Conservation (phyloP, 148 eudicot species). For the Linanthus parryae region DNA sequence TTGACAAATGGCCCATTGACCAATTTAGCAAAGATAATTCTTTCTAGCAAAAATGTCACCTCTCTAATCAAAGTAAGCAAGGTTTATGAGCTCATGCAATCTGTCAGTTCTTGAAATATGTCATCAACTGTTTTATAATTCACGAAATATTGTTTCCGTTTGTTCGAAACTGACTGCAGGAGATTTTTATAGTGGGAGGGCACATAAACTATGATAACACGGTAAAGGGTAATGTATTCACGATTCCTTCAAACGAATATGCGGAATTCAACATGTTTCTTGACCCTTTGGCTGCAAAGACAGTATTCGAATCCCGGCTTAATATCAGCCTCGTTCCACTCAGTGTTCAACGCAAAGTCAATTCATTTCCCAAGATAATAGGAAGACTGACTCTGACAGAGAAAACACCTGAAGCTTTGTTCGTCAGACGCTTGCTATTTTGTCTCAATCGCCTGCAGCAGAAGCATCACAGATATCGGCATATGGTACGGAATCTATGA, state of each 20-base stretch:
- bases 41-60: constrained; percentile 33
- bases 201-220: constrained; percentile 27
- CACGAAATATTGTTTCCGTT: too few relatives aligned
- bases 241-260: constrained; percentile 49
- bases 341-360: constrained; percentile 38
- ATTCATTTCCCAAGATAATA: constrained; percentile 24
- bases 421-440: constrained; percentile 37
- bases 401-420: constrained; percentile 54
- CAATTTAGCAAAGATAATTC: constrained; percentile 56
- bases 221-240: constrained; percentile 48
- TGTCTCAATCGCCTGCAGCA: constrained; percentile 38
- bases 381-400: constrained; percentile 21
- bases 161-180: too few relatives aligned
- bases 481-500: constrained; percentile 54
- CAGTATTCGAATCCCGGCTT: constrained; percentile 46
- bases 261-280: constrained; percentile 80
- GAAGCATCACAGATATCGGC: constrained; percentile 46
- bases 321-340: constrained; percentile 61
- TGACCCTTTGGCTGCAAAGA: constrained; percentile 81
- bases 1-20: constrained; percentile 82
- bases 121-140: too few relatives aligned
- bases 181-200: constrained; percentile 67
- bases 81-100: too few relatives aligned
- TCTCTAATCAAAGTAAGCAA: constrained; percentile 59
- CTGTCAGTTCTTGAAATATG: too few relatives aligned